Evolutionary conservation across 495 filamentous ascomycete species (phyloP).

Genomic region (Aspergillus indologenus): DNA sequence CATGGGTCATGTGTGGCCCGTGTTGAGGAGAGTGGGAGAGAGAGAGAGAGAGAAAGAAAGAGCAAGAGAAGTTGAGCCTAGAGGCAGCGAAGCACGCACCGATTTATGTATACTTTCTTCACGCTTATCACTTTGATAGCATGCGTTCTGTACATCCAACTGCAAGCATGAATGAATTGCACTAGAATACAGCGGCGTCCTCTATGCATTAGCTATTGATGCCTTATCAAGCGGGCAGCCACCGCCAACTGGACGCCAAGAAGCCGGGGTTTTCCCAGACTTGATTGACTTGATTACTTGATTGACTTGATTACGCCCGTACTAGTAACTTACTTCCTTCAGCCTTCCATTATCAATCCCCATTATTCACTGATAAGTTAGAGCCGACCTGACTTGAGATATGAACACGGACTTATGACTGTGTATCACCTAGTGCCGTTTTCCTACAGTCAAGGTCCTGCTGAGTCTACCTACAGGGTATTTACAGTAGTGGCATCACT

Average conservation of each 20-base stretch:
- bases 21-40: not conserved
- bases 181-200: too few relatives aligned
- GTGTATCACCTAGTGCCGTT: too few relatives aligned
- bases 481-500: not conserved
- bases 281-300: too few relatives aligned
- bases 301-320: too few relatives aligned
- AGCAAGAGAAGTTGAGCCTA: not conserved
- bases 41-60: too few relatives aligned
- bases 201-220: not conserved
- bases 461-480: too few relatives aligned
- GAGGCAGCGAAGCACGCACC: not conserved
- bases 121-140: not conserved
- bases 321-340: too few relatives aligned
- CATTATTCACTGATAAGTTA: not conserved
- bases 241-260: not conserved
- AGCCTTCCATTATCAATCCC: not conserved
- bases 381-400: too few relatives aligned
- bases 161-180: too few relatives aligned
- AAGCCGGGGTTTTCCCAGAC: too few relatives aligned
- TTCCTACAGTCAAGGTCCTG: not conserved
- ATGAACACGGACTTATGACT: too few relatives aligned
- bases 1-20: not conserved
- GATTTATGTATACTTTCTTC: not conserved
- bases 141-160: too few relatives aligned
- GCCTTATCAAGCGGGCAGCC: not conserved